Percentiles rank a stretch among this genome's conserved stretches.
These are phyloP conservation scores for Colletotrichum sp. DNA, from an alignment of 2,329 filamentous ascomycete genomes.

Conservation along the genomic window DNA sequence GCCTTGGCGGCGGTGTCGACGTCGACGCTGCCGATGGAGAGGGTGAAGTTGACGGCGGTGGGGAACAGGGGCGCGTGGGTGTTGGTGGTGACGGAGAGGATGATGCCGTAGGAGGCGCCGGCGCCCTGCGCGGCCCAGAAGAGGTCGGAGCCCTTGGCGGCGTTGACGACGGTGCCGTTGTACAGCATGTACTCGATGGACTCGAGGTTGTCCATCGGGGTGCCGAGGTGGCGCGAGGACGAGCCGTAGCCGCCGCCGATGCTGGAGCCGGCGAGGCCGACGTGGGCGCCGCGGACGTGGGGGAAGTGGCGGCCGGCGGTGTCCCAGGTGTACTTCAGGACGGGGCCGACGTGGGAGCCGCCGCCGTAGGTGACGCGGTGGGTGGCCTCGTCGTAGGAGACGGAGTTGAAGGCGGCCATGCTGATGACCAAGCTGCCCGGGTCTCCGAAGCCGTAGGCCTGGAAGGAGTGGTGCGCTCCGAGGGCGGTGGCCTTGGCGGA, in stretches of 20 bases:
- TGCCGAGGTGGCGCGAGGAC: slow-evolving; percentile 17
- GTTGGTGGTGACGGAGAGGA: slow-evolving; percentile 21
- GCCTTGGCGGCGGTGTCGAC: background rate
- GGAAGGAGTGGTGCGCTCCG: slow-evolving; percentile 20
- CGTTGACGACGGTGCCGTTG: slow-evolving; percentile 22
- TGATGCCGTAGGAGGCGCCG: slow-evolving; percentile 17
- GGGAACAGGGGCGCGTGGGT: slow-evolving; percentile 16
- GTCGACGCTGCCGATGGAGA: slow-evolving; percentile 6
- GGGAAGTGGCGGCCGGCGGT: slow-evolving; percentile 20
- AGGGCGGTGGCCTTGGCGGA: slow-evolving; percentile 15
- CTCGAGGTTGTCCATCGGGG: slow-evolving; percentile 20
- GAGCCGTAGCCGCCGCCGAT: slow-evolving; percentile 21
- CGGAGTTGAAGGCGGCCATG: slow-evolving; percentile 19
- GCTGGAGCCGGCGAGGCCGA: slow-evolving; percentile 19
- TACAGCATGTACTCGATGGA: slow-evolving; percentile 23
- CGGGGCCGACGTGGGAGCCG: slow-evolving; percentile 17
- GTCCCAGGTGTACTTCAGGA: slow-evolving; percentile 19
- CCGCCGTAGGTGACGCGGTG: slow-evolving; percentile 19
- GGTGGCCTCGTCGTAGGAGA: slow-evolving; percentile 10
- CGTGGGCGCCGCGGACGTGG: slow-evolving; percentile 20
- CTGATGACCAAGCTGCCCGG: slow-evolving; percentile 20
- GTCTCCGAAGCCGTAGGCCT: slow-evolving; percentile 20
- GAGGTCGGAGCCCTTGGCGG: slow-evolving; percentile 15
- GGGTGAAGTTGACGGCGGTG: slow-evolving; percentile 17
- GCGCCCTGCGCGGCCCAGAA: slow-evolving; percentile 24